Base-by-base conservation (phyloP, 225 moss, liverwort and hornwort genomes). In the Polytrichum commune region DNA sequence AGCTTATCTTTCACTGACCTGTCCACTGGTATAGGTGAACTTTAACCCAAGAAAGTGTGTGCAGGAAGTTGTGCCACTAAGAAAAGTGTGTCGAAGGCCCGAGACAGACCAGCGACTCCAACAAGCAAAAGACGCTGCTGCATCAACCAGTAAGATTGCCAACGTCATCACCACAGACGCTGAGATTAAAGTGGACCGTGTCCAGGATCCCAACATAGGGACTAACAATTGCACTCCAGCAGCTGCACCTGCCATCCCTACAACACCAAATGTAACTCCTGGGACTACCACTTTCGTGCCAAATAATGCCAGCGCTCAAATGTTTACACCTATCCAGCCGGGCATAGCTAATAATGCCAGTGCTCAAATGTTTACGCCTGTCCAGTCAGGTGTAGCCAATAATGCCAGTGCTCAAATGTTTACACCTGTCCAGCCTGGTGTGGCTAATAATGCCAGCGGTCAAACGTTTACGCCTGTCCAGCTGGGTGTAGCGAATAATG, bases 31-130 rank as follows among this genome's bases (percentile, higher is more conserved):
- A 46, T 46, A 46, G 46, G 46, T 4, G 13, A 46, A 46, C 9
- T 9, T 35, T 46, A 46, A 46, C 46, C 46, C 16, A 4, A 46
- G 13, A 46, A 46, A 46, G 13, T 46, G 1, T 64, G 18, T 81
- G 74, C 87, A 98, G 98, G 98, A 98, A 84, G 95, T 98, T 28
- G 98, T 98, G 62, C 98, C 98, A 28, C 78, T 98, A 10, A 81
- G 98, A 63, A 98, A 98, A 80, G 98, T 98, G 54, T 98, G 98
- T 79, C 83, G 98, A 76, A 93, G 98, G 77, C 98, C 98, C 22
- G 98, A 98, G 75, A 98, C 98, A 32, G 98, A 98, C 72, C 92
- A 95, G 66, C 92, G 98, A 20, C 91, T 98, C 19, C 74, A 76
- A 57, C 74, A 78, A 75, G 81, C 82, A 20, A 84, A 82, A 73